Evolutionary conservation across 352 stramenopile genomes (phyloP).

Genomic region (Phytophthora vignae): DNA sequence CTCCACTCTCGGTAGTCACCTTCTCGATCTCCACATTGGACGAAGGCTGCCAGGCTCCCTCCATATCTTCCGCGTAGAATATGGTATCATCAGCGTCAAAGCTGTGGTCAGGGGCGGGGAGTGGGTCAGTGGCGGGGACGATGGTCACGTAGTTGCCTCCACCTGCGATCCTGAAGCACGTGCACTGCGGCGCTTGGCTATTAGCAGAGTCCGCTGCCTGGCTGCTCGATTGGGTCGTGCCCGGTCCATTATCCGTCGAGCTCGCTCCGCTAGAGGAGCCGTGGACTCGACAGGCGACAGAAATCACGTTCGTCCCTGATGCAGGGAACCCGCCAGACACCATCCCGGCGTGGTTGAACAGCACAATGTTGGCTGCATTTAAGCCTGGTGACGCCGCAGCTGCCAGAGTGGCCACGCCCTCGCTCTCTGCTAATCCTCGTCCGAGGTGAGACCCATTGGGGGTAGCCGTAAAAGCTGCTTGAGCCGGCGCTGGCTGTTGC

Average conservation of each 20-base stretch:
- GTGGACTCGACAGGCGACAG: constrained; percentile 40
- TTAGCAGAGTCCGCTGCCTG: constrained; percentile 2
- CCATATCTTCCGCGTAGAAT: constrained; percentile 39
- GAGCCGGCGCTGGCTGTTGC: not conserved
- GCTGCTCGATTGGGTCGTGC: not conserved
- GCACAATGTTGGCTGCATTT: constrained; percentile 18
- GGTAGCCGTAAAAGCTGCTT: constrained; percentile 22
- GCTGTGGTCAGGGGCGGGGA: constrained; percentile 11
- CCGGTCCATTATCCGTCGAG: constrained; percentile 7
- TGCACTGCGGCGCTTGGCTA: constrained; percentile 25
- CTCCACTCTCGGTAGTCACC: constrained; percentile 36
- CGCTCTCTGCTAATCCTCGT: constrained; percentile 7
- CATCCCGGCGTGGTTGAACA: constrained; percentile 37
- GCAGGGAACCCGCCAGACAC: constrained; percentile 5
- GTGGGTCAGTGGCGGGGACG: constrained; percentile 31
- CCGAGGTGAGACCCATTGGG: not conserved
- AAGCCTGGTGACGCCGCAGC: constrained; percentile 18
- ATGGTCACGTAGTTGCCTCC: constrained; percentile 39
- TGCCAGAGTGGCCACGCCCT: constrained; percentile 28
- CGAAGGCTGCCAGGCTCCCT: constrained; percentile 41
- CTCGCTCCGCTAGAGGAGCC: constrained; percentile 20
- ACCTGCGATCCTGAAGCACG: constrained; percentile 44
- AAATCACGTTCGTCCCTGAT: constrained; percentile 33
- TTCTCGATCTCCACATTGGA: constrained; percentile 33
- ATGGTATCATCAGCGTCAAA: constrained; percentile 33